phyloP scores from a whole-genome alignment of 495 filamentous ascomycete genomes.

The Penicillium samsonianum region DNA sequence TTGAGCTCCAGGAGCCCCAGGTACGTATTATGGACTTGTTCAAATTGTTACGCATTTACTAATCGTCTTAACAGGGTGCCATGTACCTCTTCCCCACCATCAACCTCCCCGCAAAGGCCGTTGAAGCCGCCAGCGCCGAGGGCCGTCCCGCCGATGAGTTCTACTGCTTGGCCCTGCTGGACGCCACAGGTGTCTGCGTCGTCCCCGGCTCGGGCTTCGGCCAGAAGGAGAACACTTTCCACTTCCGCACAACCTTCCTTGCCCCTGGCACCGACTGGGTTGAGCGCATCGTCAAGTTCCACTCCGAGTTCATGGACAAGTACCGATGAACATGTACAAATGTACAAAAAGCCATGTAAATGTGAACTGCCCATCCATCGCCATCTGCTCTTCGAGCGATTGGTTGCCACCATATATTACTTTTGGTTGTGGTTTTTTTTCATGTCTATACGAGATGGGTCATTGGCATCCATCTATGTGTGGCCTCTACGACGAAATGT shows the following conservation, averaged over 20 bases:
- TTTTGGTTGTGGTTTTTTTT: background rate
- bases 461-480: background rate
- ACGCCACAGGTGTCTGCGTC: constrained; percentile 94
- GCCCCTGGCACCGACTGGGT: constrained; percentile 97
- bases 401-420: background rate
- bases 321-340: constrained; percentile 46
- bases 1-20: constrained; percentile 79
- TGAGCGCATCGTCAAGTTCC: constrained; percentile 82
- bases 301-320: constrained; percentile 87
- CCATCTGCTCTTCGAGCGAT: background rate
- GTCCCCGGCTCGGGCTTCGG: constrained; percentile 92
- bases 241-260: constrained; percentile 96
- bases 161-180: constrained; percentile 86
- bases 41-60: constrained; percentile 3
- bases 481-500: constrained; percentile 2
- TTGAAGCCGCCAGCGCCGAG: constrained; percentile 71
- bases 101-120: constrained; percentile 69
- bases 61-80: constrained; percentile 58
- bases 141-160: constrained; percentile 83
- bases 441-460: constrained; percentile 5
- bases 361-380: background rate
- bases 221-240: constrained; percentile 85
- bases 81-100: constrained; percentile 99
- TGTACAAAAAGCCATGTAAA: background rate
- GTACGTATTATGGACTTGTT: constrained; percentile 29